Evolutionary conservation across 768 basidiomycete genomes (phyloP).

Genomic region (Auricularia auricula-judae): DNA sequence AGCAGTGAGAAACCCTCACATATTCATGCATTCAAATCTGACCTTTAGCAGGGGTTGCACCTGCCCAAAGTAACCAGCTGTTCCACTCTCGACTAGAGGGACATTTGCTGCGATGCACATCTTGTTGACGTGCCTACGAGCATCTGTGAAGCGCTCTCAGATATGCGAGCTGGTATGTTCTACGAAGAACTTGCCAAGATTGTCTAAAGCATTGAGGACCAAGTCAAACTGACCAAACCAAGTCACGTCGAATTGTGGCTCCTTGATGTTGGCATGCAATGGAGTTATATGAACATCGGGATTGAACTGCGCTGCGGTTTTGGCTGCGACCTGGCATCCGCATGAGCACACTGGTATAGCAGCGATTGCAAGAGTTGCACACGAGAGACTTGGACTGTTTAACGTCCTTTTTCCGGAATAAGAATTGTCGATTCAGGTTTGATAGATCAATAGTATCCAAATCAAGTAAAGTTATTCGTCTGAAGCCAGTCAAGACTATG

Average conservation of each 20-base stretch:
- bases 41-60: conserved; percentile 91
- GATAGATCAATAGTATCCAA: conserved; percentile 98
- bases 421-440: conserved; percentile 92
- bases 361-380: conserved; percentile 11
- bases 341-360: not conserved
- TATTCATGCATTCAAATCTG: conserved; percentile 4
- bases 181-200: conserved; percentile 54
- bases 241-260: conserved; percentile 72
- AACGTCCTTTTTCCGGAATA: conserved; percentile 94
- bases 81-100: conserved; percentile 91
- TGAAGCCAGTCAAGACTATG: conserved; percentile 85
- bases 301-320: conserved; percentile 75
- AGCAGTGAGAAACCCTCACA: not conserved
- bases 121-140: conserved; percentile 89
- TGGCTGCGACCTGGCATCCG: conserved; percentile 56
- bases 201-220: conserved; percentile 92
- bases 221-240: conserved; percentile 91
- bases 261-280: conserved; percentile 93
- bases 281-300: conserved; percentile 80
- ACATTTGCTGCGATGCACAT: conserved; percentile 92
- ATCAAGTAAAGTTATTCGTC: conserved; percentile 85
- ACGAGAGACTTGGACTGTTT: conserved; percentile 94
- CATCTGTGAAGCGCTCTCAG: conserved; percentile 40
- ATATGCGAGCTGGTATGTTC: not conserved
- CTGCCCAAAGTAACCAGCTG: conserved; percentile 93